Conservation (phyloP, 768 basidiomycete genomes). For the Boletus insuetus region DNA sequence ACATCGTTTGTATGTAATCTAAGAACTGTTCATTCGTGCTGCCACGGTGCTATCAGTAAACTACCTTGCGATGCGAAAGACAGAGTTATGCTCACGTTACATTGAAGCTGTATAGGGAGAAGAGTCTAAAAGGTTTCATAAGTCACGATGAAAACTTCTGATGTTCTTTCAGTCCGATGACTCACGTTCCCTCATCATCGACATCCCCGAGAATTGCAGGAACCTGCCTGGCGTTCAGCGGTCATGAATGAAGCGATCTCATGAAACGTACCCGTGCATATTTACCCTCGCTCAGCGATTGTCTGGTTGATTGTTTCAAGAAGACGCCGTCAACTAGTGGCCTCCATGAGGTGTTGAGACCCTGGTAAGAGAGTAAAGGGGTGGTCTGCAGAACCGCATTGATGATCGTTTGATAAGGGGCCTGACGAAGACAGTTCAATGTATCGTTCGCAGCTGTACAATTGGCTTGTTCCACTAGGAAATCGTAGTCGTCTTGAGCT, state of each 20-base stretch:
- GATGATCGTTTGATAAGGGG: conserved; percentile 9
- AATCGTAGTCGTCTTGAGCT: conserved; percentile 15
- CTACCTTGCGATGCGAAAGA: not conserved
- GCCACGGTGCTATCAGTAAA: not conserved
- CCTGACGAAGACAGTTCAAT: conserved; percentile 16
- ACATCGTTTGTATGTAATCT: conserved; percentile 7
- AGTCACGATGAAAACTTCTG: not conserved
- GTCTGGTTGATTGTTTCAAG: not conserved
- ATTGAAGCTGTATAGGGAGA: conserved; percentile 13
- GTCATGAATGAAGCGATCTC: not conserved
- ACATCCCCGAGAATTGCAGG: not conserved
- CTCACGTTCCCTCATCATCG: conserved; percentile 4
- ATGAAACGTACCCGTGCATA: conserved; percentile 25
- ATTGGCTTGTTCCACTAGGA: conserved; percentile 10
- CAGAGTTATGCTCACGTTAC: conserved; percentile 22
- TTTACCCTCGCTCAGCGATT: conserved; percentile 24
- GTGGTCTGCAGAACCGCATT: conserved; percentile 9
- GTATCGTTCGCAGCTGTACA: conserved; percentile 12
- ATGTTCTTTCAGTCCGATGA: not conserved
- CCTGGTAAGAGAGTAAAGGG: conserved; percentile 11
- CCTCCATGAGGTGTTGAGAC: conserved; percentile 8
- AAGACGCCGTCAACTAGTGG: conserved; percentile 8
- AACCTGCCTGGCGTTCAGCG: not conserved
- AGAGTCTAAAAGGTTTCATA: conserved; percentile 22
- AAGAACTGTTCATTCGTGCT: conserved; percentile 1